phyloP scores from a whole-genome alignment of 192 early-diverging fungal species.

The Cetraspora pellucida region DNA sequence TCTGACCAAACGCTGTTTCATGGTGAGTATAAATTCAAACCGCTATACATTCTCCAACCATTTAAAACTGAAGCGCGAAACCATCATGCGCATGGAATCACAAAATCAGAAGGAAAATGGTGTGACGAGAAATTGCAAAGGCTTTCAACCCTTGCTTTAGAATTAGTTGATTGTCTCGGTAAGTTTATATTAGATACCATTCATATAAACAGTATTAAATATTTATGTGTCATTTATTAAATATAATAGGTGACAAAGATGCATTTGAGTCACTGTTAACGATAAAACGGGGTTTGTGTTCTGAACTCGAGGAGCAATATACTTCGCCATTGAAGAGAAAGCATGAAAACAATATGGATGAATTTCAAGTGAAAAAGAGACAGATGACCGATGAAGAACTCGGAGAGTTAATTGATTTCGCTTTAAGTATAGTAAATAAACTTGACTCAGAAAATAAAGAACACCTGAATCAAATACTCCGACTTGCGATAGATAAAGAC shows the following conservation, averaged over 20 bases:
- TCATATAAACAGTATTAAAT: conserved; percentile 32
- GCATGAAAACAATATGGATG: conserved; percentile 20
- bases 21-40: conserved; percentile 30
- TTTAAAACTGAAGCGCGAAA: conserved; percentile 29
- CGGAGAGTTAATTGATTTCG: conserved; percentile 28
- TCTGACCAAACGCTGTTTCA: conserved; percentile 22
- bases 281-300: conserved; percentile 22
- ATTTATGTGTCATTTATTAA: conserved; percentile 27
- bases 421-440: conserved; percentile 27
- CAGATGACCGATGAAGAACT: conserved; percentile 25
- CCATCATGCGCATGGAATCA: conserved; percentile 23
- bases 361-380: conserved; percentile 24
- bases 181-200: conserved; percentile 30
- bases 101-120: conserved; percentile 26
- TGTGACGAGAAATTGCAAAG: conserved; percentile 19
- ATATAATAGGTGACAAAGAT: conserved; percentile 29
- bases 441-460: conserved; percentile 23
- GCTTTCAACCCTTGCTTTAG: conserved; percentile 24
- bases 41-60: conserved; percentile 24
- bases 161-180: conserved; percentile 30
- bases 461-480: conserved; percentile 29
- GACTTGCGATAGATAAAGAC: conserved; percentile 25
- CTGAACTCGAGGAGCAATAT: conserved; percentile 26
- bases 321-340: conserved; percentile 24
- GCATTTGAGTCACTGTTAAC: conserved; percentile 24